These are phyloP conservation scores for Eucalyptus virginea DNA, from an alignment of 345 rosid genomes.

Conservation along the genomic window DNA sequence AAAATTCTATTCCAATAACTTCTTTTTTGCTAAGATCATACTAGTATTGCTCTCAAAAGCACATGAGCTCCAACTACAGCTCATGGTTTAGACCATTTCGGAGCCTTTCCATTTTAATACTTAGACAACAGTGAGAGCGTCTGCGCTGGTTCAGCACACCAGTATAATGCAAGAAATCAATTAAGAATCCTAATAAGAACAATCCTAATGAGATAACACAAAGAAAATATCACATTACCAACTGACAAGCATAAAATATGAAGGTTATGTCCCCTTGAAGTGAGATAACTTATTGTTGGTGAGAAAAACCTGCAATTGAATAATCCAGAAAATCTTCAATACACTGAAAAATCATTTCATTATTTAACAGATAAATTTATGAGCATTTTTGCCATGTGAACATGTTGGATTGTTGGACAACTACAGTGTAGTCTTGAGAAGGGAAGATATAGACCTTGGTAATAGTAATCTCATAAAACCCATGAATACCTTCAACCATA, in stretches of 20 bases:
- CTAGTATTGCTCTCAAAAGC: neutral
- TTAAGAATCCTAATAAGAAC: neutral
- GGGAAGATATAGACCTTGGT: neutral
- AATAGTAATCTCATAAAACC: neutral
- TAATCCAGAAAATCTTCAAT: neutral
- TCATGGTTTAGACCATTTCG: neutral
- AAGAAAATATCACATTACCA: constrained; percentile 32
- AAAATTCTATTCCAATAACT: neutral
- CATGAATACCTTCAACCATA: neutral
- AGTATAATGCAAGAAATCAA: neutral
- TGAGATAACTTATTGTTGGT: constrained; percentile 66
- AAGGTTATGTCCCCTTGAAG: constrained; percentile 54
- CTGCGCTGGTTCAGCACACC: neutral
- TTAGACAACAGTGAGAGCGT: neutral
- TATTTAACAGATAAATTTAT: neutral
- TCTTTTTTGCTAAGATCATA: neutral
- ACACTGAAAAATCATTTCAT: neutral
- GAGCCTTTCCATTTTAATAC: neutral
- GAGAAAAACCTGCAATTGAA: constrained; percentile 69
- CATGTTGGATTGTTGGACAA: neutral
- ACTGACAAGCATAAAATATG: constrained; percentile 62
- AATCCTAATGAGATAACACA: neutral
- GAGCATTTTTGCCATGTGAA: neutral
- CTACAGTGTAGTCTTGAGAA: neutral
- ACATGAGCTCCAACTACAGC: neutral